A percentile compares a stretch with the other conserved stretches of the same genome.
These are phyloP conservation scores for Puya raimondii DNA, from an alignment of 176 grass and related monocot species.

Conservation along the genomic window DNA sequence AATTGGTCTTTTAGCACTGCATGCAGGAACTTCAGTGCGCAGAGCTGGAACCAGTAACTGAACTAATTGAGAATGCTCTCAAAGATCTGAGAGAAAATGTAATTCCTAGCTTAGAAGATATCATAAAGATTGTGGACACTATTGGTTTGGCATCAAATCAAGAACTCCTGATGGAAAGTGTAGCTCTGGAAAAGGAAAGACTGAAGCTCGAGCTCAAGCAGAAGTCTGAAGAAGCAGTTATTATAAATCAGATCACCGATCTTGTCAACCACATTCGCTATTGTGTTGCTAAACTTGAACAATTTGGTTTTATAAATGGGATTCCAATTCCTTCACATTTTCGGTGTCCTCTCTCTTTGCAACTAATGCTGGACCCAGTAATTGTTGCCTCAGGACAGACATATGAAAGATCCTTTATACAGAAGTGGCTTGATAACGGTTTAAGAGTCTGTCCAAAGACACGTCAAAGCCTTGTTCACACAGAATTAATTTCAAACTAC, in stretches of 20 bases:
- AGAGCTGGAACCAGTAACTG: slow-evolving; percentile 18
- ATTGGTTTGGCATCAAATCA: slow-evolving; percentile 32
- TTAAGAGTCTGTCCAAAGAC: slow-evolving; percentile 37
- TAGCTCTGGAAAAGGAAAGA: slow-evolving; percentile 40
- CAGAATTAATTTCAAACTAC: slow-evolving; percentile 39
- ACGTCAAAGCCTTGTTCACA: slow-evolving; percentile 24
- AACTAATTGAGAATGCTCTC: slow-evolving; percentile 27
- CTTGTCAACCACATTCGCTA: slow-evolving; percentile 29
- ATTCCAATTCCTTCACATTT: slow-evolving; percentile 35
- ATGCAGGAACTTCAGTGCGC: slow-evolving; percentile 26
- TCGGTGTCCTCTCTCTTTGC: slow-evolving; percentile 37
- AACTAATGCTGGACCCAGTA: slow-evolving; percentile 43
- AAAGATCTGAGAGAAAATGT: slow-evolving; percentile 33
- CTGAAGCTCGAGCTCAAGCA: slow-evolving; percentile 27
- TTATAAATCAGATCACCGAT: slow-evolving; percentile 24
- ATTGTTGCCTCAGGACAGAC: slow-evolving; percentile 49
- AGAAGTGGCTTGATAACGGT: slow-evolving; percentile 43
- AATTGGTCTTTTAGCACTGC: slow-evolving; percentile 19
- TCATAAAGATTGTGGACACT: slow-evolving; percentile 35
- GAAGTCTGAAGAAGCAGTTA: slow-evolving; percentile 19
- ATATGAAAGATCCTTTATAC: slow-evolving; percentile 43
- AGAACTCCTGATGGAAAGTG: slow-evolving; percentile 36
- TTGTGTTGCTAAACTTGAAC: slow-evolving; percentile 32
- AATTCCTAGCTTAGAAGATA: slow-evolving; percentile 27
- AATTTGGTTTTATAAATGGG: slow-evolving; percentile 34